These are phyloP conservation scores for Neurospora africana DNA, from an alignment of 495 filamentous ascomycete species.

Conservation along the genomic window DNA sequence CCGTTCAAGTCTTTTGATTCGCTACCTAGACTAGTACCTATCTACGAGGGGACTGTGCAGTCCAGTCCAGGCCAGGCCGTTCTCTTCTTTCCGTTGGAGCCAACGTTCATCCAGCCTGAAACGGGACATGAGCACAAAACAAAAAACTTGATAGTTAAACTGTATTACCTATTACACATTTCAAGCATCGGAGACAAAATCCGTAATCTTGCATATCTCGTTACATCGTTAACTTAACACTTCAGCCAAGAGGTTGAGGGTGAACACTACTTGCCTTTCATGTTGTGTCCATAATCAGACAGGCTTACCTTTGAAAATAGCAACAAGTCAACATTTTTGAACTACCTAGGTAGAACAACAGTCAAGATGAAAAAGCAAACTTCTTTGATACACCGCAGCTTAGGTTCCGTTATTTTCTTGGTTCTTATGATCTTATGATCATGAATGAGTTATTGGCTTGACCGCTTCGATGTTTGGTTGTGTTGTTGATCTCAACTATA, in stretches of 20 bases:
- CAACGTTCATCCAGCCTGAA: neutral
- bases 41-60: neutral
- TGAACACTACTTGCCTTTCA: neutral
- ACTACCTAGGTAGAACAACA: neutral
- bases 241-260: neutral
- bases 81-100: neutral
- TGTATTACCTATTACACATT: neutral
- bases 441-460: neutral
- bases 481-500: neutral
- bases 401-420: neutral
- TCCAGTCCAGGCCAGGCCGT: neutral
- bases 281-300: neutral
- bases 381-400: neutral
- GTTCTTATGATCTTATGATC: neutral
- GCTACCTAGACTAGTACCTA: neutral
- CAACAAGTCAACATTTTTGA: neutral
- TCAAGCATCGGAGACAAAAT: neutral
- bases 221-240: neutral
- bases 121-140: neutral
- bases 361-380: neutral
- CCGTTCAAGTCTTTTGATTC: neutral
- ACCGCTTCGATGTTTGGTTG: neutral
- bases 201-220: neutral
- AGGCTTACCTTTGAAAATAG: neutral
- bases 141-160: neutral